Base-by-base conservation (phyloP, 805 yeast species). In the Alloascoidea africana region DNA sequence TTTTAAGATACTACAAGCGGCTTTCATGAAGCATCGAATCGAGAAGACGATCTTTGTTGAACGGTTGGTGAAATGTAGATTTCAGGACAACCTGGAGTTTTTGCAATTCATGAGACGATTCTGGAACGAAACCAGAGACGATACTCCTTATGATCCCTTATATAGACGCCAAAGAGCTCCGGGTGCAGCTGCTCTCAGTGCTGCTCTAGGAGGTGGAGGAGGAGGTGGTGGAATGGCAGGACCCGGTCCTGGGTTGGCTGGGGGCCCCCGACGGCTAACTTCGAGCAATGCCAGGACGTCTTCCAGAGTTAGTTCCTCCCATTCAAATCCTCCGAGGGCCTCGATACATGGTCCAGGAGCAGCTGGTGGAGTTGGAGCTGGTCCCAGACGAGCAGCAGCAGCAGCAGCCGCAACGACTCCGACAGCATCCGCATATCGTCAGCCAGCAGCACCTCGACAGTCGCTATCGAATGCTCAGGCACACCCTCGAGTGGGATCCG, bases 61-160 rank as follows among this genome's bases (percentile, higher is more conserved):
- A 41, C 67, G 69, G 44, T 65, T 91, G 42, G 73, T 82, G 54
- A 84, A 83, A 56, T 91, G 96, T 61, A 67, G 82, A 50, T 71
- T 91, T 47, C 98, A 91, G 55, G 97, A 89, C 52, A 91, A 91
- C 56, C 66, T 91, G 49, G 97, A 87, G 59, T 81, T 91, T 49
- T 61, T 87, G 44, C 99, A 91, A 59, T 91, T 96, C 96, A 65
- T 85, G 50, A 77, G 82, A 51, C 70, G 69, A 49, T 76, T 65
- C 49, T 89, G 97, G 96, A 65, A 66, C 43, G 89, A 81, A 38
- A 66, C 73, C 50, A 76, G 70, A 51, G 78, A 77, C 40, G 77
- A 76, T 39, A 65, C 70, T 27, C 70, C 60, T 3, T 87, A 87
- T 50, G 93, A 87, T 54, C 73, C 96, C 1, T 54, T 56, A 11